Percentiles rank a stretch among this genome's conserved stretches.
Evolutionary conservation across 2,329 filamentous ascomycete genomes (phyloP).

Genomic region (Periconia sp.): DNA sequence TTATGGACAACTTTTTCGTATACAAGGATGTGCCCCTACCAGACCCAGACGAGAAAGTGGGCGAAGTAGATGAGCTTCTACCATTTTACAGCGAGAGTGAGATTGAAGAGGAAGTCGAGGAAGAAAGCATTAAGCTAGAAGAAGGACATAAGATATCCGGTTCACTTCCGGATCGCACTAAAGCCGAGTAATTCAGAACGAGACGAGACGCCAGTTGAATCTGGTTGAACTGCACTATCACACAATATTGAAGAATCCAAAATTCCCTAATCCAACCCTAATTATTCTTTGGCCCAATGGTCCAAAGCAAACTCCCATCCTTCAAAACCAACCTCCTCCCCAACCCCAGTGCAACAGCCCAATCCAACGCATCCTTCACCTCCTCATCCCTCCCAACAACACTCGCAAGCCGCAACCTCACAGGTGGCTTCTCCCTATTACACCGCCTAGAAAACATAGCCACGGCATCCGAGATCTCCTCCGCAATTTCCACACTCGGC

Average conservation of each 20-base stretch:
- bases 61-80: not conserved
- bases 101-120: not conserved
- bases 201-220: too few species aligned
- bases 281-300: constrained; percentile 4
- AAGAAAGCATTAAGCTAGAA: not conserved
- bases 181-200: too few species aligned
- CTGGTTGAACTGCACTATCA: too few species aligned
- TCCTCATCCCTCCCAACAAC: constrained; percentile 5
- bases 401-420: constrained; percentile 6
- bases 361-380: constrained; percentile 4
- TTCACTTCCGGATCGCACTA: too few species aligned
- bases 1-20: not conserved
- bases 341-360: constrained; percentile 1
- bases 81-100: too few species aligned
- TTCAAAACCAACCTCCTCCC: constrained; percentile 3
- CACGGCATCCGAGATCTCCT: constrained; percentile 19
- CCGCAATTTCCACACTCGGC: constrained; percentile 10
- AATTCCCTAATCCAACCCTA: not conserved
- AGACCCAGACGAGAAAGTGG: not conserved
- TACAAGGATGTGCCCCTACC: not conserved
- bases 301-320: constrained; percentile 8
- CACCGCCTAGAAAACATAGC: constrained; percentile 16
- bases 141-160: not conserved
- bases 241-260: too few species aligned
- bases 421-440: constrained; percentile 8